Evolutionary conservation across 2,329 filamentous ascomycete genomes (phyloP).

Genomic region (Ophiostoma piceae): DNA sequence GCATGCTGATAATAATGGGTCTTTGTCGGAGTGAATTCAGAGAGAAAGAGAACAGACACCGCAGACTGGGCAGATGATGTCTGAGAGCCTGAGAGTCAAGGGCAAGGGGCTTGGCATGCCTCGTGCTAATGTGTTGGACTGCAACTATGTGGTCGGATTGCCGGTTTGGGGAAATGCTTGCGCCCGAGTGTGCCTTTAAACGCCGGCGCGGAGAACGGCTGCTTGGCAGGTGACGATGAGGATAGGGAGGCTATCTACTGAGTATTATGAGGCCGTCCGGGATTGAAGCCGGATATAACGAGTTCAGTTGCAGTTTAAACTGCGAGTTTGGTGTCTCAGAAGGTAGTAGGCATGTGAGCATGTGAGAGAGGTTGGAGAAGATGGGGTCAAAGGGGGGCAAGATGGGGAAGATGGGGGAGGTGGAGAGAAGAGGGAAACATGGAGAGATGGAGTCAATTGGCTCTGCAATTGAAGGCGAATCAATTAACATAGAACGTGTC

Average conservation of each 20-base stretch:
- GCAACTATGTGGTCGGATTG: not conserved
- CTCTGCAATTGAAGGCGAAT: not conserved
- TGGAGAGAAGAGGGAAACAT: not conserved
- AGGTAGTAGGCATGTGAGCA: not conserved
- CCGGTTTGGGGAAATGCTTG: not conserved
- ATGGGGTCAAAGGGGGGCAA: not conserved
- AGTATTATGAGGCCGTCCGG: not conserved
- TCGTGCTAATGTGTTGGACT: not conserved
- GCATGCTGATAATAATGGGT: not conserved
- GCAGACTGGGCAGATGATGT: not conserved
- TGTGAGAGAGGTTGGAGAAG: constrained; percentile 8
- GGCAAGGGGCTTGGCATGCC: not conserved
- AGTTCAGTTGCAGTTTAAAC: too few relatives aligned
- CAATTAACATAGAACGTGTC: not conserved
- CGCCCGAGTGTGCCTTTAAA: not conserved
- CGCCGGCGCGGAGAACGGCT: not conserved
- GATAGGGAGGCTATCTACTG: not conserved
- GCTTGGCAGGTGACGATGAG: not conserved
- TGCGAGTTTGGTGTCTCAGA: not conserved
- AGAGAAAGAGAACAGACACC: not conserved
- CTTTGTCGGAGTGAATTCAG: not conserved
- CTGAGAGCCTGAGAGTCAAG: not conserved
- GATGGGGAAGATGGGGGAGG: constrained; percentile 12
- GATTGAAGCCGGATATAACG: not conserved
- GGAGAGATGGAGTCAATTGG: not conserved